These are phyloP conservation scores for Rhinocladiella similis DNA, from an alignment of 2,329 filamentous ascomycete genomes.

Conservation along the genomic window DNA sequence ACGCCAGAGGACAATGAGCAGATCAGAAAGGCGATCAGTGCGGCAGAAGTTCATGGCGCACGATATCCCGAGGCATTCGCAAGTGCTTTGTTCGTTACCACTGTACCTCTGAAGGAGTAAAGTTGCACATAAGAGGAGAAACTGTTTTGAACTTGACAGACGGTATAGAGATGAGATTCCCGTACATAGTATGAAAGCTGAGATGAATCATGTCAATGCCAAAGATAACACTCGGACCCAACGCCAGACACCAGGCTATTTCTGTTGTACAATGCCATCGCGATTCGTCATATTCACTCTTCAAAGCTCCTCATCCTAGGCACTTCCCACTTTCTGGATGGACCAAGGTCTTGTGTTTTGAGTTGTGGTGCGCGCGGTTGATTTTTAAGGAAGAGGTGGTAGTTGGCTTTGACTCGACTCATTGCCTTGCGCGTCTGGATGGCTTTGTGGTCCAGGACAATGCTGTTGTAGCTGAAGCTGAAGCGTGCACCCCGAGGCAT, in stretches of 20 bases:
- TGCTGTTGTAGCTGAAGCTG: constrained; percentile 28
- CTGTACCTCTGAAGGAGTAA: constrained; percentile 26
- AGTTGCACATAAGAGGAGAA: not conserved
- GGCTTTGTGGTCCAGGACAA: constrained; percentile 27
- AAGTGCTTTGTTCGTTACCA: constrained; percentile 21
- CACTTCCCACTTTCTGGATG: constrained; percentile 21
- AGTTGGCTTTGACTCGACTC: constrained; percentile 25
- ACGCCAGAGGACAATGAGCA: constrained; percentile 36
- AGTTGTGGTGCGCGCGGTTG: constrained; percentile 25
- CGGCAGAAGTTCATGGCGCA: constrained; percentile 26
- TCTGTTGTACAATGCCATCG: not conserved
- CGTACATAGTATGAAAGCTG: constrained; percentile 13
- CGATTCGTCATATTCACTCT: constrained; percentile 5
- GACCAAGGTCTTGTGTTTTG: constrained; percentile 15
- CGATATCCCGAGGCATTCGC: constrained; percentile 28
- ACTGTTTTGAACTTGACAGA: not conserved
- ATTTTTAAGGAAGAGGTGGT: constrained; percentile 30
- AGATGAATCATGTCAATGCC: constrained; percentile 5
- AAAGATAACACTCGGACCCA: not conserved
- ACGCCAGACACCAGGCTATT: not conserved
- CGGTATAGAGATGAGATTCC: constrained; percentile 6
- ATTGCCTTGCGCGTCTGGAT: constrained; percentile 25
- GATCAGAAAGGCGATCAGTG: constrained; percentile 30
- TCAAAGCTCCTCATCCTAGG: constrained; percentile 23
- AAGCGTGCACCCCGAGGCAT: constrained; percentile 16